Evolutionary conservation across 1,284 basidiomycete species (phyloP), one percentile per base, ranked within the genome.

Genomic region (Cystobasidium sp.): DNA sequence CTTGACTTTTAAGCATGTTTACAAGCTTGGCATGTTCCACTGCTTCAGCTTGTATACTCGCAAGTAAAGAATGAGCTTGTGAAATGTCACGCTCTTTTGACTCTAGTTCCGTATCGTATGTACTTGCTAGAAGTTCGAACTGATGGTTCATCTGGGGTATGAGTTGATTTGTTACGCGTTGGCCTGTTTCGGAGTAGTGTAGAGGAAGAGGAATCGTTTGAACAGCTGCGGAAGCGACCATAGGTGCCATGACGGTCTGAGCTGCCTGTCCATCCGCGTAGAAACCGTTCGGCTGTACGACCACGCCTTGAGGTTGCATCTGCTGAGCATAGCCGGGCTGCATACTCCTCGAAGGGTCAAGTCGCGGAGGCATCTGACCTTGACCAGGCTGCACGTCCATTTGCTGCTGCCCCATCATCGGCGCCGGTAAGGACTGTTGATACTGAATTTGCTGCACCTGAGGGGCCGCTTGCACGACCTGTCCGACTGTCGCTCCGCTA

Each of bases 61-160:
- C 86, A 39, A 97, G 86, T 69, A 97, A 85, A 1, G 91, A 90
- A 78, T 93, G 91, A 0, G 96, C 96, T 81, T 99, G 96, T 3
- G 88, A 88, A 77, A 92, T 89, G 81, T 97, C 94, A 69, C 93
- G 89, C 81, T 98, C 95, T 81, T 96, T 95, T 72, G 93, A 91
- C 75, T 88, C 87, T 24, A 98, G 86, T 83, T 99, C 97, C 77
- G 91, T 89, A 80, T 99, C 97, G 82, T 95, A 98, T 3, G 92
- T 91, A n/a, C 90, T 85, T 0, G 95, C 95, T 18, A 99, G 87
- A 78, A 88, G 90, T 79, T 95, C 92, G 78, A 99, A 86, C 86
- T 98, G 89, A 73, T 86, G 86, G 6, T 93, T 88, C 82, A 97
- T 90, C 77, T 97, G 93, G 74, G 89, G 89, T 37, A 94, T 87